phyloP scores from a whole-genome alignment of 192 early-diverging fungal species.

The Rhizophagus sp. region DNA sequence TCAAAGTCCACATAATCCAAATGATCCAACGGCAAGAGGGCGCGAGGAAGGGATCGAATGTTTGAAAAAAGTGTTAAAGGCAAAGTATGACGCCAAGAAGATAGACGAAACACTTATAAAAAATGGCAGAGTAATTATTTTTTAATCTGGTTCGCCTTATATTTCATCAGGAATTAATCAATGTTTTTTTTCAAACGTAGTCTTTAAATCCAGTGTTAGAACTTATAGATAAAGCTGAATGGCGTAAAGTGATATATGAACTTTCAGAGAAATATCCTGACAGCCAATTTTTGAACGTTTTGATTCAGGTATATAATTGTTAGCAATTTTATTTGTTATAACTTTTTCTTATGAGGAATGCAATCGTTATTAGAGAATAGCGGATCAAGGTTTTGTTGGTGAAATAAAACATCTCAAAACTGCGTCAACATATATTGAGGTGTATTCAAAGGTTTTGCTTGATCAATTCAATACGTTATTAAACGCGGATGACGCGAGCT shows the following conservation, averaged over 20 bases:
- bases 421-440: conserved; percentile 64
- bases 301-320: conserved; percentile 50
- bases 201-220: conserved; percentile 1
- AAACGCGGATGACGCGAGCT: conserved; percentile 56
- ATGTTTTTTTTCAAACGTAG: neutral
- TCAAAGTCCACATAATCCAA: neutral
- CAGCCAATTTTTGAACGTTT: conserved; percentile 62
- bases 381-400: conserved; percentile 61
- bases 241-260: conserved; percentile 68
- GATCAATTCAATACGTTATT: conserved; percentile 64
- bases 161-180: neutral
- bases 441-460: conserved; percentile 64
- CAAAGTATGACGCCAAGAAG: conserved; percentile 8
- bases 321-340: neutral
- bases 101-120: neutral
- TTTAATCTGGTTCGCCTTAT: neutral
- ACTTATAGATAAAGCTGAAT: conserved; percentile 59
- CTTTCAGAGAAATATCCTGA: conserved; percentile 62
- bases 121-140: neutral
- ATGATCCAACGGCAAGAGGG: neutral
- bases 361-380: conserved; percentile 46
- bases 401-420: conserved; percentile 68
- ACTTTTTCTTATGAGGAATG: neutral
- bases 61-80: conserved; percentile 5
- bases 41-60: neutral